Evolutionary conservation across 2,329 filamentous ascomycete genomes (phyloP), one percentile per base, ranked within the genome.

Genomic region (Orbilia javanica): DNA sequence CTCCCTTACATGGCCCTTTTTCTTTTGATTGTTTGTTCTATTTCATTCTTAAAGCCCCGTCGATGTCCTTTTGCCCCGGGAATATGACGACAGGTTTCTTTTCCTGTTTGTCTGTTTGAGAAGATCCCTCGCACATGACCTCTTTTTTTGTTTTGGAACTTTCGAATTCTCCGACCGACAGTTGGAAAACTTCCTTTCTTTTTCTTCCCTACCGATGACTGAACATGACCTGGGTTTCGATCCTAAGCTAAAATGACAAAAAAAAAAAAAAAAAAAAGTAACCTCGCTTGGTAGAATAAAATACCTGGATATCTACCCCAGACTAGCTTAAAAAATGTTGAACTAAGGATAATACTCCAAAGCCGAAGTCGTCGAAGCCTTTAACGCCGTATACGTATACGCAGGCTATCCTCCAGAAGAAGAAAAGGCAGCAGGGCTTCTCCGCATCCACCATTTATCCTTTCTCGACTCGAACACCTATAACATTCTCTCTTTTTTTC

Each of bases 391-490:
- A 10, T 5, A 5, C 15, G 15, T 44, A 44, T 44, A 44, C 2
- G 10, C 39, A 44, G n/a, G 10, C 39, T n/a, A 42, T 36, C 2
- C 34, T 36, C 34, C 13, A 44, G 18, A 2, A 44, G 15, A 3
- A 48, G 5, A 48, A 48, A n/a, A n/a, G n/a, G n/a, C n/a, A 50
- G 5, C 46, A 50, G 13, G n/a, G 46, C 46, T 50, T 50, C 46
- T 50, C 46, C 46, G 46, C 69, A 73, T 73, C 55, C 25, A 15
- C 20, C 2, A 36, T 52, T 52, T 50, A 46, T 13, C 53, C 53
- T 36, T 10, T 13, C 42, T 44, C 42, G 42, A 18, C 42, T 44
- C 42, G 42, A 44, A 4, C 11, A 18, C 42, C 20, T 18, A n/a
- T n/a, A n/a, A n/a, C n/a, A n/a, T 44, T 42, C 7, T 42, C 34